Evolutionary conservation across 2,329 filamentous ascomycete genomes (phyloP), one percentile per base, ranked within the genome.

Genomic region (Teratosphaeriaceae sp.): DNA sequence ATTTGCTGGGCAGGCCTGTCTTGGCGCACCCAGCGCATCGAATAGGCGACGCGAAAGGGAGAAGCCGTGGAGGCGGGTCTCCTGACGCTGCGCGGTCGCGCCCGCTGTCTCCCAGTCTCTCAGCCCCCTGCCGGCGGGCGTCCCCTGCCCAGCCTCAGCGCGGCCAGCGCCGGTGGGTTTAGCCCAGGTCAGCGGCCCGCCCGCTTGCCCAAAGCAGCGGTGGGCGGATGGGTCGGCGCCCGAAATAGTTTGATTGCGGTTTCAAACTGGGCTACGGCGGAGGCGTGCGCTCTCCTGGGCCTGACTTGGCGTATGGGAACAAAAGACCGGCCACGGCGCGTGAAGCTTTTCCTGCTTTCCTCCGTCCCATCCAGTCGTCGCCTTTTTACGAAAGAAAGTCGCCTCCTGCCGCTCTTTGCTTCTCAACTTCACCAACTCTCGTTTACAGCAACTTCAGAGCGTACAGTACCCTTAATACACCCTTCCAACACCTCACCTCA

Each of bases 231-330:
- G 19, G 35, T 26, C 20, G 15, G 38, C 26, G 40, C 43, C 31
- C 7, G 18, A 31, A 36, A 36, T 41, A 45, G 43, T 40, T 35
- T 24, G 41, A 45, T 45, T 45, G n/a, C 38, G 15, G 43, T 45
- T 45, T 41, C 43, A 41, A 36, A 20, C 34, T n/a, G 27, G 42
- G 36, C 23, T 40, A 29, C 37, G 12, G 26, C 18, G 12, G 27
- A 22, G 26, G 29, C 22, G 4, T 37, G 43, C 20, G 31, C 31
- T 21, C 22, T 11, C n/a, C 13, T 21, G 20, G 24, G 42, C 36
- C 38, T 41, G 27, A 41, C 38, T 41, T 41, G 38, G 38, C 38
- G n/a, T 18, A 21, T 22, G 29, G 19, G 29, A 40, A 45, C 42
- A 45, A 45, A 45, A 45, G 37, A 34, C 38, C 5, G 31, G 42